phyloP scores from a whole-genome alignment of 768 basidiomycete species.

The Hygrocybe punicea region DNA sequence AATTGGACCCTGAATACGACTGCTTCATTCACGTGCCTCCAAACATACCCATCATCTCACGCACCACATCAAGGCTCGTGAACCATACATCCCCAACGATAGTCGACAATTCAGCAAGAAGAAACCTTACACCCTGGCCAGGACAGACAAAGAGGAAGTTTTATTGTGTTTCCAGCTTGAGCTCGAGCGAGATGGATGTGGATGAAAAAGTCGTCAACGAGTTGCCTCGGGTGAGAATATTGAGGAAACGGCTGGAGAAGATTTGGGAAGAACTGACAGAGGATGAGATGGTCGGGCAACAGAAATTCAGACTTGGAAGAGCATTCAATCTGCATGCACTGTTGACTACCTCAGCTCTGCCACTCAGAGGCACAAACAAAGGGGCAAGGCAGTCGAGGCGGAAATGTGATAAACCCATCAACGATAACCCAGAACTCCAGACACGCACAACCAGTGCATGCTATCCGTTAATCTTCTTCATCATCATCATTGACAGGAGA shows the following conservation, averaged over 20 bases:
- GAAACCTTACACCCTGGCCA: conserved; percentile 12
- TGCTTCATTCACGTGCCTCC: conserved; percentile 54
- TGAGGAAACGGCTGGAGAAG: conserved; percentile 20
- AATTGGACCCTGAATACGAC: conserved; percentile 70
- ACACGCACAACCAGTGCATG: conserved; percentile 37
- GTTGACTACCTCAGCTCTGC: too few species aligned
- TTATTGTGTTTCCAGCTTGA: conserved; percentile 9
- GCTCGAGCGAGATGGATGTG: conserved; percentile 42
- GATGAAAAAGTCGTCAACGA: conserved; percentile 51
- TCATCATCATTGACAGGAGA: conserved; percentile 39
- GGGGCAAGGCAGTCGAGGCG: too few species aligned
- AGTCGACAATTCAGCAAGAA: conserved; percentile 16
- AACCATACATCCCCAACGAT: conserved; percentile 6
- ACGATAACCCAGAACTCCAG: conserved; percentile 17
- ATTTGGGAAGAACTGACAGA: conserved; percentile 33
- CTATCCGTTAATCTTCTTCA: too few species aligned
- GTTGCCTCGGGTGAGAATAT: conserved; percentile 9
- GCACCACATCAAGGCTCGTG: conserved; percentile 17
- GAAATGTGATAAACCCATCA: too few species aligned
- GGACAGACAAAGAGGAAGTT: conserved; percentile 14
- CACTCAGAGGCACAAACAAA: too few species aligned
- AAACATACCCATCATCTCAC: conserved; percentile 35
- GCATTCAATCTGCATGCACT: too few species aligned
- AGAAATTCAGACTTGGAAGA: conserved; percentile 18
- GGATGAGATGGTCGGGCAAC: conserved; percentile 33